Evolutionary conservation across 345 rosid species (phyloP).

Genomic region (Arabidopsis arenosa): DNA sequence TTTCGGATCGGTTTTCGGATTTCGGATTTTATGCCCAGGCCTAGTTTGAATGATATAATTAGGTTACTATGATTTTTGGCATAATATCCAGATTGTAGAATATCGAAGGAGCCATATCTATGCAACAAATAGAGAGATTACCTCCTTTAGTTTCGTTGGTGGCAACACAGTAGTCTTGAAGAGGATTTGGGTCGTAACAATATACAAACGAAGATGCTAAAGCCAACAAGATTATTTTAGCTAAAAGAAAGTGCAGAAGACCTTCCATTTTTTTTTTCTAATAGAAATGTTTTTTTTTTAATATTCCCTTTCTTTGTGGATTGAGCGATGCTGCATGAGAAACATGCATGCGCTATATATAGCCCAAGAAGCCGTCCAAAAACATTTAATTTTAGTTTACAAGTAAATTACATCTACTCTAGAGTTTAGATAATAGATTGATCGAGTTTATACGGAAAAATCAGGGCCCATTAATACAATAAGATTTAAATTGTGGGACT

Average conservation of each 20-base stretch:
- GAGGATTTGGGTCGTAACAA: conserved; percentile 24
- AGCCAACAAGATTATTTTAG: neutral
- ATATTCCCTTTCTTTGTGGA: neutral
- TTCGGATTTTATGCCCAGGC: too few relatives aligned
- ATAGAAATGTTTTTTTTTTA: neutral
- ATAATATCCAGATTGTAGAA: neutral
- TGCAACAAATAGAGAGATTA: neutral
- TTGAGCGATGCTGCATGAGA: neutral
- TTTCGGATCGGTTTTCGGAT: too few relatives aligned
- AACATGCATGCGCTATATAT: neutral
- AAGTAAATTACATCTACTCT: too few relatives aligned
- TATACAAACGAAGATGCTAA: conserved; percentile 12
- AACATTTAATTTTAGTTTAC: too few relatives aligned
- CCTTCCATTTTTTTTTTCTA: neutral
- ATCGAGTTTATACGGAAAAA: neutral
- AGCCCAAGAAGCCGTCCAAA: neutral
- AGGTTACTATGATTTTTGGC: neutral
- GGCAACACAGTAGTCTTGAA: conserved; percentile 32
- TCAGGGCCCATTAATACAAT: neutral
- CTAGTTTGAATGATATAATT: neutral
- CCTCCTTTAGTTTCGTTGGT: conserved; percentile 9
- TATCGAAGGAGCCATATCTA: too few relatives aligned
- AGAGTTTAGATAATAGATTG: too few relatives aligned
- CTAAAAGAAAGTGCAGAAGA: neutral
- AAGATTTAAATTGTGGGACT: neutral